phyloP scores from a whole-genome alignment of 2,329 filamentous ascomycete genomes.

The Fusarium nematophilum region DNA sequence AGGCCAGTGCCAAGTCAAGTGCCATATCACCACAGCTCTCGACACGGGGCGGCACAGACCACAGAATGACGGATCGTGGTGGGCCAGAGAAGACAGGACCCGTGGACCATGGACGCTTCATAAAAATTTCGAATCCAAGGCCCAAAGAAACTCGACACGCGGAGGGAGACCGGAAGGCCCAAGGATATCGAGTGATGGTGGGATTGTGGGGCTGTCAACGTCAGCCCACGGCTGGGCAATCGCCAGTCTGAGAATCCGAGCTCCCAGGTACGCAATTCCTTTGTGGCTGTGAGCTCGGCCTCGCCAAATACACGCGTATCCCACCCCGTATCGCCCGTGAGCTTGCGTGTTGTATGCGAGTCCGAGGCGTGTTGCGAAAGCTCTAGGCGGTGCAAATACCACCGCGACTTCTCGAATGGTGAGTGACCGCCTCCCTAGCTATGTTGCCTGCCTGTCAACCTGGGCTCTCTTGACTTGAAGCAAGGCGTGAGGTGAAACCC shows the following conservation, averaged over 20 bases:
- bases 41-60: conserved; percentile 21
- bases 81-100: conserved; percentile 2
- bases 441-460: no score
- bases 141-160: conserved; percentile 2
- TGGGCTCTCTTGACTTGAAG: background rate
- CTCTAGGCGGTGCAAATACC: conserved; percentile 33
- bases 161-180: background rate
- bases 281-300: conserved; percentile 39
- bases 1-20: background rate
- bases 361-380: conserved; percentile 27
- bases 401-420: conserved; percentile 22
- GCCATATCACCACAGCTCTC: conserved; percentile 1
- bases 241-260: conserved; percentile 13
- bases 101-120: conserved; percentile 8
- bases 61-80: conserved; percentile 3
- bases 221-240: conserved; percentile 42
- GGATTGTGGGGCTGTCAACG: conserved; percentile 35
- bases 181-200: conserved; percentile 22
- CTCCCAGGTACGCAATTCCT: conserved; percentile 26
- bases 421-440: background rate
- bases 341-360: background rate
- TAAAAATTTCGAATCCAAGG: conserved; percentile 4
- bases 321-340: conserved; percentile 3
- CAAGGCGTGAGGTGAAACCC: conserved; percentile 14
- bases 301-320: conserved; percentile 35